A percentile compares a stretch with the other conserved stretches of the same genome.
Conservation (phyloP, 1,139 yeast species). For the Kazachstania sp. region DNA sequence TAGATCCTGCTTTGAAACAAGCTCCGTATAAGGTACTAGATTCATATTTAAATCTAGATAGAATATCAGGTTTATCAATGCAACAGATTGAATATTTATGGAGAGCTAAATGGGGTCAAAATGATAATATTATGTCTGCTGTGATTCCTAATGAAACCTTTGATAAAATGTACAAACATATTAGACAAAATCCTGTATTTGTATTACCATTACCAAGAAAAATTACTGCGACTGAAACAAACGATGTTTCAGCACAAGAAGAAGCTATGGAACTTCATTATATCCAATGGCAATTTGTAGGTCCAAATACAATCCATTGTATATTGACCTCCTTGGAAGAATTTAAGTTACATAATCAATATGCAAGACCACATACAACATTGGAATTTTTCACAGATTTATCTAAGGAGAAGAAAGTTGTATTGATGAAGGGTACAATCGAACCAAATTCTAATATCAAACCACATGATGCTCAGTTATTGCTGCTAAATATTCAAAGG, state of each 20-base stretch:
- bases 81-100: slow-evolving; percentile 75
- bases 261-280: slow-evolving; percentile 73
- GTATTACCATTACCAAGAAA: slow-evolving; percentile 61
- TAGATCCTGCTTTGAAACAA: slow-evolving; percentile 13
- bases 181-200: slow-evolving; percentile 67
- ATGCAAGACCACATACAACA: slow-evolving; percentile 91
- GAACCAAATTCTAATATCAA: slow-evolving; percentile 62
- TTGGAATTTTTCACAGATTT: slow-evolving; percentile 81
- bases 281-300: slow-evolving; percentile 90
- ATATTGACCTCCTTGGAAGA: slow-evolving; percentile 89
- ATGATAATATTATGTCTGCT: slow-evolving; percentile 59
- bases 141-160: slow-evolving; percentile 49
- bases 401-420: slow-evolving; percentile 50
- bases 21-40: slow-evolving; percentile 63
- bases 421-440: slow-evolving; percentile 80
- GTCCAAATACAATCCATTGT: slow-evolving; percentile 77
- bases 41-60: slow-evolving; percentile 63
- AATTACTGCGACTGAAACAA: slow-evolving; percentile 5
- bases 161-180: slow-evolving; percentile 52
- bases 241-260: slow-evolving; percentile 4
- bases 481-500: slow-evolving; percentile 74
- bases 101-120: slow-evolving; percentile 74
- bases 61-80: slow-evolving; percentile 45
- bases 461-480: slow-evolving; percentile 62
- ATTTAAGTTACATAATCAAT: slow-evolving; percentile 83